A percentile compares a stretch with the other conserved stretches of the same genome.
Conservation (phyloP, 306 rosid species). For the Benincasa hispida region DNA sequence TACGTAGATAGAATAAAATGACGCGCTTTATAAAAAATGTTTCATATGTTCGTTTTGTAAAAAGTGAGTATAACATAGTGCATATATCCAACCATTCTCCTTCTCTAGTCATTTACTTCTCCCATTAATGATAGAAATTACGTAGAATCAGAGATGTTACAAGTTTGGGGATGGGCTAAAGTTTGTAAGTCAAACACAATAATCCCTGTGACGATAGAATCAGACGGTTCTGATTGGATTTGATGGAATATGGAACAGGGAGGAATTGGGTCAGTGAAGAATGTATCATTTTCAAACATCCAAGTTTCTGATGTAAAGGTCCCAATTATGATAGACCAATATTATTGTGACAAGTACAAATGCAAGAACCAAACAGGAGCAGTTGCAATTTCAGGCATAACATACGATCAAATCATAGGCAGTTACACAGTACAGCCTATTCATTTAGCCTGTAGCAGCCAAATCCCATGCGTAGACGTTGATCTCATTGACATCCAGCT, state of each 20-base stretch:
- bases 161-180: too few species aligned
- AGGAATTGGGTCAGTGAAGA: constrained; percentile 79
- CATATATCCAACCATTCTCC: too few species aligned
- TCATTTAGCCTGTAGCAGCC: constrained; percentile 67
- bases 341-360: constrained; percentile 60
- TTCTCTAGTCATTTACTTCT: too few species aligned
- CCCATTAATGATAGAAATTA: too few species aligned
- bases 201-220: neutral
- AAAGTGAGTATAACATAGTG: neutral
- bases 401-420: constrained; percentile 47
- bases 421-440: constrained; percentile 49
- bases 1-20: neutral
- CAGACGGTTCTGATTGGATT: neutral
- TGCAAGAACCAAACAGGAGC: constrained; percentile 73
- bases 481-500: constrained; percentile 56
- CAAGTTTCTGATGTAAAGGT: constrained; percentile 51
- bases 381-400: constrained; percentile 47
- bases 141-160: too few species aligned
- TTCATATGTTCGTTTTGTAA: neutral
- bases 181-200: too few species aligned
- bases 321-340: constrained; percentile 77
- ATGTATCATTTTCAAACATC: constrained; percentile 71
- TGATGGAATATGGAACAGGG: constrained; percentile 33
- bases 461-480: constrained; percentile 65
- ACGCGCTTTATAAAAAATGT: neutral